Percentiles rank a stretch among this genome's conserved stretches.
These are phyloP conservation scores for Lojkania enalia DNA, from an alignment of 2,329 filamentous ascomycete genomes.

Conservation along the genomic window DNA sequence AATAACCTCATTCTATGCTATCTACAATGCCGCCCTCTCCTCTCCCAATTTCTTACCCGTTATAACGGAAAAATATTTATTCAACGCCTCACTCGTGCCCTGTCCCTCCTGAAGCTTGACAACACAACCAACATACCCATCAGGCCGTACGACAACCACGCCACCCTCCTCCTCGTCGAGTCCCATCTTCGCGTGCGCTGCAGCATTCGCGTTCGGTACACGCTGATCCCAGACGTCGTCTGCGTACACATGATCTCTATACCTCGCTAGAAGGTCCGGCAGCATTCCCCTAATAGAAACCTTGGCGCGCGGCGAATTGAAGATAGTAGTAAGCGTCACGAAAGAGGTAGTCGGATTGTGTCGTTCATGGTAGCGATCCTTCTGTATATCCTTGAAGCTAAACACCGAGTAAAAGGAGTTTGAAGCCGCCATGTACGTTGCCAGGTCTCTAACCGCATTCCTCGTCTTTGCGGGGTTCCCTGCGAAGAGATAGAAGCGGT, in stretches of 20 bases:
- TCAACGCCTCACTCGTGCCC: slow-evolving; percentile 80
- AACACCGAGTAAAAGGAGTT: slow-evolving; percentile 74
- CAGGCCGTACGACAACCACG: slow-evolving; percentile 81
- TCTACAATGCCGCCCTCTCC: slow-evolving; percentile 38
- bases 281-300: slow-evolving; percentile 74
- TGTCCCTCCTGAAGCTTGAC: slow-evolving; percentile 73
- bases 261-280: slow-evolving; percentile 71
- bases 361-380: slow-evolving; percentile 67
- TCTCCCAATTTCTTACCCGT: slow-evolving; percentile 61
- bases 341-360: slow-evolving; percentile 85
- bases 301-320: slow-evolving; percentile 67
- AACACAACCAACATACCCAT: slow-evolving; percentile 83
- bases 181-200: slow-evolving; percentile 87
- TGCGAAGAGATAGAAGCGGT: slow-evolving; percentile 84
- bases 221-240: slow-evolving; percentile 77
- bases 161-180: slow-evolving; percentile 73
- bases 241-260: slow-evolving; percentile 81
- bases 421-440: slow-evolving; percentile 64
- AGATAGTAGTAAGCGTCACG: slow-evolving; percentile 77
- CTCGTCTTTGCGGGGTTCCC: slow-evolving; percentile 63
- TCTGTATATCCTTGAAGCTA: slow-evolving; percentile 60
- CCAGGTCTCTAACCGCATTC: slow-evolving; percentile 71
- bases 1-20: too few relatives aligned
- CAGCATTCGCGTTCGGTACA: slow-evolving; percentile 69
- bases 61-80: slow-evolving; percentile 79